phyloP scores from a whole-genome alignment of 2,329 filamentous ascomycete genomes.

The Hymenoscyphus linearis region DNA sequence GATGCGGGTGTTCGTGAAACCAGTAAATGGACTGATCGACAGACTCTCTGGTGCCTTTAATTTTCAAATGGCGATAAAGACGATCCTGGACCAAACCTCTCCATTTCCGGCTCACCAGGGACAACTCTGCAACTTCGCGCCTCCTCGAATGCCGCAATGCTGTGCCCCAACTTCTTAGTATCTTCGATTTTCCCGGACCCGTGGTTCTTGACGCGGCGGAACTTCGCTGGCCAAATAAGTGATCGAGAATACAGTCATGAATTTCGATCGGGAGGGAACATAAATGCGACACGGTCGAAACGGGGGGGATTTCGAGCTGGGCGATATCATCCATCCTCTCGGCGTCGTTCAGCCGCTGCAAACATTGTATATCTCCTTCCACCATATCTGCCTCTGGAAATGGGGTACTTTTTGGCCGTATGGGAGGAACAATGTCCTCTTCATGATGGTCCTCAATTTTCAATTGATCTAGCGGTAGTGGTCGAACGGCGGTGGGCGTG shows the following conservation, averaged over 20 bases:
- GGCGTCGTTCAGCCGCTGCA: conserved; percentile 13
- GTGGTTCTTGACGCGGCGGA: conserved; percentile 54
- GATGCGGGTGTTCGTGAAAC: conserved; percentile 53
- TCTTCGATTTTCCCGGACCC: conserved; percentile 45
- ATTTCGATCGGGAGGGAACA: conserved; percentile 60
- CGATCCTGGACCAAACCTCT: conserved; percentile 63
- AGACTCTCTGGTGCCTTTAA: conserved; percentile 64
- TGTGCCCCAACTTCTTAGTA: conserved; percentile 57
- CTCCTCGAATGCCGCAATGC: conserved; percentile 61
- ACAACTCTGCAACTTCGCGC: conserved; percentile 61
- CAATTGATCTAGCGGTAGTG: conserved; percentile 20
- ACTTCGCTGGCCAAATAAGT: conserved; percentile 63
- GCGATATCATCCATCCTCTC: conserved; percentile 13
- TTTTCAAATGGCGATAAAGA: conserved; percentile 69
- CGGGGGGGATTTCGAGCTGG: neutral
- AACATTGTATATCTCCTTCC: conserved; percentile 25
- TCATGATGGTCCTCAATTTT: conserved; percentile 21
- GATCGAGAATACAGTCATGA: conserved; percentile 66
- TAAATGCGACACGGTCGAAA: conserved; percentile 18
- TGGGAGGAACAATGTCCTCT: conserved; percentile 26
- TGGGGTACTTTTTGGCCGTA: conserved; percentile 31
- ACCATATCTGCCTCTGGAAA: conserved; percentile 29
- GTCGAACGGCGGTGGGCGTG: conserved; percentile 27
- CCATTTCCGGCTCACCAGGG: conserved; percentile 60
- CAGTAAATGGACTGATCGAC: conserved; percentile 55